These are phyloP conservation scores for Medicago lupulina DNA, from an alignment of 306 rosid genomes.

Conservation along the genomic window DNA sequence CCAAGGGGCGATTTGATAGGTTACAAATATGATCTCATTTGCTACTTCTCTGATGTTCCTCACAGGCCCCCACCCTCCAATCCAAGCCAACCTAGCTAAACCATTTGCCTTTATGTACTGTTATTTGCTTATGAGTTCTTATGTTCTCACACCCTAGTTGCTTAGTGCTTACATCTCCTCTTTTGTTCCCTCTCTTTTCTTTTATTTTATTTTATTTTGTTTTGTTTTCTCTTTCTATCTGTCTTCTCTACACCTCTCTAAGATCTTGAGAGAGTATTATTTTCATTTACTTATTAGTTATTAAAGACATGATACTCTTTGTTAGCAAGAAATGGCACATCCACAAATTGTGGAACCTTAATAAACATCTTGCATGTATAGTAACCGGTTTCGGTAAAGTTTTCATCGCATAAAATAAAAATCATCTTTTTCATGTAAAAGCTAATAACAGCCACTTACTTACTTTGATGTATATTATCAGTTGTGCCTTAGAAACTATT, in stretches of 20 bases:
- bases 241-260: background rate
- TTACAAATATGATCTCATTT: background rate
- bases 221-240: background rate
- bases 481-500: background rate
- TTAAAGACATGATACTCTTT: background rate
- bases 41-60: background rate
- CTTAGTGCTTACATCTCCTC: background rate
- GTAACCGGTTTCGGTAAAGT: background rate
- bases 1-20: background rate
- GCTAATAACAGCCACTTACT: background rate
- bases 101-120: background rate
- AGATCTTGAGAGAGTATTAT: background rate
- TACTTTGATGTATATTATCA: too few relatives aligned
- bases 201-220: background rate
- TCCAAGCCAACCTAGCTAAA: background rate
- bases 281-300: background rate
- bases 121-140: background rate
- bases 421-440: background rate
- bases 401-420: background rate
- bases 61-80: background rate
- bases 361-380: background rate
- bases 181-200: background rate
- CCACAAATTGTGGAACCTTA: background rate
- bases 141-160: background rate
- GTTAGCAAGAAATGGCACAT: background rate